These are phyloP conservation scores for Melampsora americana DNA, from an alignment of 1,284 basidiomycete species.

Conservation along the genomic window DNA sequence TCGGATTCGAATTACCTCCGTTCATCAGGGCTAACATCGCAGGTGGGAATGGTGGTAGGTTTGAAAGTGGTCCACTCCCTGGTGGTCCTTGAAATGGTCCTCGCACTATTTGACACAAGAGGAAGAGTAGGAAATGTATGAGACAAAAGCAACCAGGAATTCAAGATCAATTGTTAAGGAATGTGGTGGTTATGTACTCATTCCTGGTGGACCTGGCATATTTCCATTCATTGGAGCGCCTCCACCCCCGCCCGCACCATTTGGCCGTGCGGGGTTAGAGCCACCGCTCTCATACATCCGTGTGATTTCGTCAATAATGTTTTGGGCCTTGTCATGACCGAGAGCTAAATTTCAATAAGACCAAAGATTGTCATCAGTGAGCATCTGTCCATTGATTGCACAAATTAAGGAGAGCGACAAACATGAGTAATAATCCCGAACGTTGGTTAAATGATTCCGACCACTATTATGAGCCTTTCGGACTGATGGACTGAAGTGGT, in stretches of 20 bases:
- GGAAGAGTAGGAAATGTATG: not conserved
- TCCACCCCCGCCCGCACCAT: conserved; percentile 10
- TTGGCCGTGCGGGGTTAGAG: conserved; percentile 42
- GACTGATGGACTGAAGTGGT: conserved; percentile 60
- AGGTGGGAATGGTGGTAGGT: conserved; percentile 40
- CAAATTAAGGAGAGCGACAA: conserved; percentile 51
- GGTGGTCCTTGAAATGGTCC: conserved; percentile 6
- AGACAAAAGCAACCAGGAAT: not conserved
- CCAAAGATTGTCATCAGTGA: not conserved
- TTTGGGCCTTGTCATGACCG: conserved; percentile 92
- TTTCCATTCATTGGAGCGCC: conserved; percentile 20
- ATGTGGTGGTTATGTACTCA: conserved; percentile 4
- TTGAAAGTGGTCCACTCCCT: conserved; percentile 10
- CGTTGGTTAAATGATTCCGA: conserved; percentile 91
- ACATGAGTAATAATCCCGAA: conserved; percentile 96
- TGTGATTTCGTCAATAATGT: conserved; percentile 91
- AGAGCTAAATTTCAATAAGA: conserved; percentile 62
- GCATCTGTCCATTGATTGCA: not conserved
- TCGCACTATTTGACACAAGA: conserved; percentile 18
- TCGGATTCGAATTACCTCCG: conserved; percentile 23
- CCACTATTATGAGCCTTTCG: conserved; percentile 97
- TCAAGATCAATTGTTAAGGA: not conserved
- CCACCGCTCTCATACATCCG: conserved; percentile 71
- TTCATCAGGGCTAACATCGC: conserved; percentile 44
- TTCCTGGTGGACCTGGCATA: conserved; percentile 14